phyloP scores from a whole-genome alignment of 495 filamentous ascomycete genomes.

The Neurospora hispaniola region DNA sequence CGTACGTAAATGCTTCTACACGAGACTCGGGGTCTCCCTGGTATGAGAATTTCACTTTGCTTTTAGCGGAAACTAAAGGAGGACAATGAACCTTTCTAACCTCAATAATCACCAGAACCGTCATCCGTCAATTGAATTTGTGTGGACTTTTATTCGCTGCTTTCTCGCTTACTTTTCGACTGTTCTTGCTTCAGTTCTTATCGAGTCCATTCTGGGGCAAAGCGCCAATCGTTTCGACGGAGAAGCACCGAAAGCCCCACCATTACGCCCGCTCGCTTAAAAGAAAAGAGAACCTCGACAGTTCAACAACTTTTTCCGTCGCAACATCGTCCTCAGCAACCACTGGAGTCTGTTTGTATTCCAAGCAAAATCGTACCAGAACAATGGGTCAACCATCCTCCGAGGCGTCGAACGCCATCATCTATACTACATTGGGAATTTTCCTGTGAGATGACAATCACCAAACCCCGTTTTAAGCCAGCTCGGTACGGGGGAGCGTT shows the following conservation, averaged over 20 bases:
- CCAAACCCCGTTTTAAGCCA: not conserved
- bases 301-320: not conserved
- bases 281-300: not conserved
- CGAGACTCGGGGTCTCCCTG: not conserved
- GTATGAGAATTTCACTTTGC: not conserved
- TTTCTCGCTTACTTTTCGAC: not conserved
- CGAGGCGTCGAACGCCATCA: slow-evolving; percentile 62
- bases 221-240: not conserved
- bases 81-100: not conserved
- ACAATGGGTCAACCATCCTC: slow-evolving; percentile 59
- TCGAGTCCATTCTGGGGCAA: not conserved
- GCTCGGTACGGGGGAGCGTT: not conserved
- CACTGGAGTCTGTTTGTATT: not conserved
- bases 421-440: slow-evolving; percentile 60
- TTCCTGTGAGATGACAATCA: slow-evolving; percentile 48
- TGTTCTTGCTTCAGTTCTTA: not conserved
- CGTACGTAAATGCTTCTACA: not conserved
- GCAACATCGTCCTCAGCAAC: not conserved
- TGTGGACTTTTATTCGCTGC: not conserved
- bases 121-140: not conserved
- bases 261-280: not conserved
- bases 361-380: not conserved
- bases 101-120: not conserved
- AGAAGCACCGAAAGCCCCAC: not conserved
- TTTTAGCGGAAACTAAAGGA: not conserved